phyloP scores from a whole-genome alignment of 176 grass and related monocot genomes.

The Raddia distichophylla region DNA sequence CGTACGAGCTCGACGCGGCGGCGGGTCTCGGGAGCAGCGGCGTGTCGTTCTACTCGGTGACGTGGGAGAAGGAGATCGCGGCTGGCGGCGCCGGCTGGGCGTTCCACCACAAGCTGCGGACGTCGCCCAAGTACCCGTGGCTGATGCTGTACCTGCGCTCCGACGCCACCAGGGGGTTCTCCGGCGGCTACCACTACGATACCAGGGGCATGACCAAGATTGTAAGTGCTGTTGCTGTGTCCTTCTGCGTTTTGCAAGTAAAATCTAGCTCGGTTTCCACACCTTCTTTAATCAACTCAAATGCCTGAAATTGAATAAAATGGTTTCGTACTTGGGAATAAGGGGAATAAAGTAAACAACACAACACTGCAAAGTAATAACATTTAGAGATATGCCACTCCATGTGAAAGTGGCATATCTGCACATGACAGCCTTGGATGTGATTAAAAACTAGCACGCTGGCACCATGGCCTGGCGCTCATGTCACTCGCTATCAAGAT shows the following conservation, averaged over 20 bases:
- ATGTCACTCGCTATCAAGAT: too few species aligned
- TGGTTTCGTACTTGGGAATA: too few species aligned
- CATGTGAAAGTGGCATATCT: too few species aligned
- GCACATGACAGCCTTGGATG: too few species aligned
- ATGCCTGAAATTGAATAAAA: too few species aligned
- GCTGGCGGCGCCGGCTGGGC: constrained; percentile 50
- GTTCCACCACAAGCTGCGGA: constrained; percentile 83
- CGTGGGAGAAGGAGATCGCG: constrained; percentile 76
- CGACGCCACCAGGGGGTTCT: constrained; percentile 84
- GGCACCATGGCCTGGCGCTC: too few species aligned
- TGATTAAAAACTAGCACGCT: too few species aligned
- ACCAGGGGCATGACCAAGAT: constrained; percentile 94
- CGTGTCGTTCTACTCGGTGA: constrained; percentile 68
- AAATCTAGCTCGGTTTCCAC: background rate
- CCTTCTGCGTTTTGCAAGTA: background rate
- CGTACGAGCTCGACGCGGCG: constrained; percentile 66
- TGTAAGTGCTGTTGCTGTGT: constrained; percentile 46
- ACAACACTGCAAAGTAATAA: too few species aligned
- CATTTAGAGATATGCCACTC: too few species aligned
- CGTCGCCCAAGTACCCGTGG: constrained; percentile 80
- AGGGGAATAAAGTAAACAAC: too few species aligned
- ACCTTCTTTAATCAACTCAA: too few species aligned
- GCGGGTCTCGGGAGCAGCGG: background rate
- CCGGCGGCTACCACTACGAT: constrained; percentile 91
- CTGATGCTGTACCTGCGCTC: constrained; percentile 93